phyloP scores from a whole-genome alignment of 441 rosid species.

The Bocquillonia castaneifolia region DNA sequence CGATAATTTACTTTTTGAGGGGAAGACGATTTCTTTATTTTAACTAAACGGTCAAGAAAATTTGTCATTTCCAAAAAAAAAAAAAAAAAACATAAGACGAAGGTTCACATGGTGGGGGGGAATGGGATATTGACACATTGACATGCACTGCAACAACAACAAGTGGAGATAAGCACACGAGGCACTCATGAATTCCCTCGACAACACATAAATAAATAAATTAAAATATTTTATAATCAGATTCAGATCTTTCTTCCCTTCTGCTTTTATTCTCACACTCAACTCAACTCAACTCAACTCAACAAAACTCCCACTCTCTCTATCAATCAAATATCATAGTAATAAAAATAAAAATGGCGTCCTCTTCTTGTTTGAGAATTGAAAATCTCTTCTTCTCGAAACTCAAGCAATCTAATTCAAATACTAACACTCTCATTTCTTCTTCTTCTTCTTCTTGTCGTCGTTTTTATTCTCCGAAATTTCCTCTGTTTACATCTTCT shows the following conservation, averaged over 20 bases:
- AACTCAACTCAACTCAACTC: not conserved
- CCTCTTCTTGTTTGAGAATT: slow-evolving; percentile 32
- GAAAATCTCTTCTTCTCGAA: slow-evolving; percentile 29
- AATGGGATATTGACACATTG: no score
- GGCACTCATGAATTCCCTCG: slow-evolving; percentile 7
- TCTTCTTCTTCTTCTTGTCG: slow-evolving; percentile 22
- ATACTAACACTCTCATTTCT: slow-evolving; percentile 15
- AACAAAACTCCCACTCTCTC: not conserved
- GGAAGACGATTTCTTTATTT: no score
- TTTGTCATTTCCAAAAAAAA: no score
- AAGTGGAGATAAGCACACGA: slow-evolving; percentile 7
- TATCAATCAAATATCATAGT: not conserved
- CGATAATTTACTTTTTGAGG: no score
- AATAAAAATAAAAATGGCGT: slow-evolving; percentile 18
- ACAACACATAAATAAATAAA: not conserved
- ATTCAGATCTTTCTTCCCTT: not conserved
- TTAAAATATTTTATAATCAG: not conserved
- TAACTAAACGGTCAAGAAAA: no score
- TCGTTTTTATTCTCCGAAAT: slow-evolving; percentile 17
- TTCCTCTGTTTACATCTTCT: slow-evolving; percentile 25
- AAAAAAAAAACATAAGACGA: no score
- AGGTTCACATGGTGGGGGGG: not conserved
- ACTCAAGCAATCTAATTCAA: slow-evolving; percentile 13
- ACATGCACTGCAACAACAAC: no score
- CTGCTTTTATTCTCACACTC: not conserved